Conservation (phyloP, 2,329 filamentous ascomycete species). For the Aspergillus ochraceoroseus region DNA sequence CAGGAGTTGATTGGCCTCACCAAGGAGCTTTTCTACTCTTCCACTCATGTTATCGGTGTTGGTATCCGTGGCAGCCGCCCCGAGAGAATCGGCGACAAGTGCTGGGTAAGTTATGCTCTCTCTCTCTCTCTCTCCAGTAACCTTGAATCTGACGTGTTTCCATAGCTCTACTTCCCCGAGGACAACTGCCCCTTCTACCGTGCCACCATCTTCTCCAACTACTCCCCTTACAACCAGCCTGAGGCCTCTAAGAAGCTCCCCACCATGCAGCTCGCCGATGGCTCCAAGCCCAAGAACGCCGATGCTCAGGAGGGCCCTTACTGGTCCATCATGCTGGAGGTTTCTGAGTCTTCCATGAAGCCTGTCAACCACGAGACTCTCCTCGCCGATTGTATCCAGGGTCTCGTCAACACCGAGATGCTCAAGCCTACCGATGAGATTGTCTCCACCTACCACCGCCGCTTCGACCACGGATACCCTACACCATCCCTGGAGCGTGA, state of each 20-base stretch:
- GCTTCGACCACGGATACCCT: constrained; percentile 97
- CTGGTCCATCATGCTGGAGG: constrained; percentile 99
- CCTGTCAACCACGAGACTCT: constrained; percentile 81
- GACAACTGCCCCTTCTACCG: constrained; percentile 99
- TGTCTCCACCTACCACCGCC: constrained; percentile 94
- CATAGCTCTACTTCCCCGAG: constrained; percentile 91
- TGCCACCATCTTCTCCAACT: constrained; percentile 99
- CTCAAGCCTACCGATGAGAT: constrained; percentile 87
- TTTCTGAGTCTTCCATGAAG: constrained; percentile 94
- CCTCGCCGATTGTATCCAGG: constrained; percentile 86
- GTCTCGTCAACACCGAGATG: constrained; percentile 97
- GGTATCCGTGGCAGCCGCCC: constrained; percentile 87
- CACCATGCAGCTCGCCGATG: constrained; percentile 78
- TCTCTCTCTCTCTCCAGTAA: no score
- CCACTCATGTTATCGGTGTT: constrained; percentile 94
- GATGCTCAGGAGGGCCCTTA: constrained; percentile 84
- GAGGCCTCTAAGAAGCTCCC: constrained; percentile 74
- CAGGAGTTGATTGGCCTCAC: constrained; percentile 74
- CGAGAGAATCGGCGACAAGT: constrained; percentile 97
- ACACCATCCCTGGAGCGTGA: constrained; percentile 93
- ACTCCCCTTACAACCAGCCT: constrained; percentile 97
- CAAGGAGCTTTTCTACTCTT: constrained; percentile 94
- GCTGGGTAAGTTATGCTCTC: constrained; percentile 64
- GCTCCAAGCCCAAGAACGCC: constrained; percentile 68
- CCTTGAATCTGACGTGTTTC: background rate